Base-by-base conservation (phyloP, 352 stramenopile genomes). In the Globisporangium alternatum region DNA sequence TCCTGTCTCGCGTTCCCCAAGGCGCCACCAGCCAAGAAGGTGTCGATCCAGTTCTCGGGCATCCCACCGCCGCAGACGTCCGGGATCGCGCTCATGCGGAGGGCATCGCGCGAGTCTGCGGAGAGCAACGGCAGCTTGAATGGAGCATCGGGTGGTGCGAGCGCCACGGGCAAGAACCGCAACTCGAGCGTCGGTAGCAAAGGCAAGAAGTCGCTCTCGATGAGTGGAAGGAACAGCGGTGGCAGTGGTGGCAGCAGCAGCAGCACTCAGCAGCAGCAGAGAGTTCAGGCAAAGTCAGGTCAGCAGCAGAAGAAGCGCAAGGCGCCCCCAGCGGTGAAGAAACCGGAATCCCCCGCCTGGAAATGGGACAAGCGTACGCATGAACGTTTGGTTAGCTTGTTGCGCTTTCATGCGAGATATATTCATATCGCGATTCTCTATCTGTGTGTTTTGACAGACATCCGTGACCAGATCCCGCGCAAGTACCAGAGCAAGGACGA, bases 401-500 rank as follows among this genome's bases (percentile, higher is more conserved):
- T 33, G 56, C 17, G 30, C 7, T 25, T 6, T 56, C 15, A 53
- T 73, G 1, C 25, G 25, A 28, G 25, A 28, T 28, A 28, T 28
- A 28, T 28, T 28, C 25, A 28, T 28, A 28, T n/a, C 25, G 25
- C 25, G 2, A 28, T 28, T 28, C 25, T 28, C 25, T 28, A 28
- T n/a, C n/a, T 39, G n/a, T 49, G 44, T 53, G 30, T 2, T 41
- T 31, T 25, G 37, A 21, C 45, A 94, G 86, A 89, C 56, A 71
- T 91, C 39, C 79, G 77, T 2, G 80, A 89, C 59, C 88, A 88
- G 60, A 91, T 95, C 31, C 86, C 86, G 35, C 78, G 78, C 69
- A 95, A 95, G 68, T 95, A 95, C 74, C 84, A 93, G 65, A 88
- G 71, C 58, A 71, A 81, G 8, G 68, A 76, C 0, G 84, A 95